phyloP scores from a whole-genome alignment of 2,329 filamentous ascomycete genomes.

The Aspergillus felis region DNA sequence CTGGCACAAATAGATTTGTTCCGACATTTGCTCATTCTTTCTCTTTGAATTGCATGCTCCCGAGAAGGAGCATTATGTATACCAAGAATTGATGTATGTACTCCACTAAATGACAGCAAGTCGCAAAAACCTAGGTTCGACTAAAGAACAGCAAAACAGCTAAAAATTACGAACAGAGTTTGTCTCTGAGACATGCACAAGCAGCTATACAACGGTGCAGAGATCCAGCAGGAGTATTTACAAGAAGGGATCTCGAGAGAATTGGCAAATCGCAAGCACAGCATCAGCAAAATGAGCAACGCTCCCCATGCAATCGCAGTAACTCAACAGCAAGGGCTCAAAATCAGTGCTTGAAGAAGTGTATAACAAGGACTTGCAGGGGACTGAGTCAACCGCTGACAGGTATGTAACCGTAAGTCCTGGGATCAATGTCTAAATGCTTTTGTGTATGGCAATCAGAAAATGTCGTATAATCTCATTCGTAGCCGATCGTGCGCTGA shows the following conservation, averaged over 20 bases:
- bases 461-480: not conserved
- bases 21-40: not conserved
- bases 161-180: not conserved
- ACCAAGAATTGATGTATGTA: not conserved
- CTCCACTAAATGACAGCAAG: not conserved
- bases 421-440: not conserved
- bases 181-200: not conserved
- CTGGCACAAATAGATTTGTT: not conserved
- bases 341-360: constrained; percentile 3
- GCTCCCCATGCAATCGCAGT: constrained; percentile 18
- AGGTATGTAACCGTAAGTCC: not conserved
- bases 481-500: not conserved
- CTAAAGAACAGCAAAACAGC: not conserved
- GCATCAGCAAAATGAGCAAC: not conserved
- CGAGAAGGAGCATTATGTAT: not conserved
- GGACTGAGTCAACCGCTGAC: not conserved
- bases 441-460: constrained; percentile 2
- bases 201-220: not conserved
- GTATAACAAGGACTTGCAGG: constrained; percentile 7
- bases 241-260: constrained; percentile 2
- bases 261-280: not conserved
- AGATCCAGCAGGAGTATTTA: constrained; percentile 11
- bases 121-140: not conserved
- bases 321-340: not conserved
- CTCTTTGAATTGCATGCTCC: not conserved